Base-by-base conservation (phyloP, 106 monocot genomes). In the Dioscorea zingiberensis region DNA sequence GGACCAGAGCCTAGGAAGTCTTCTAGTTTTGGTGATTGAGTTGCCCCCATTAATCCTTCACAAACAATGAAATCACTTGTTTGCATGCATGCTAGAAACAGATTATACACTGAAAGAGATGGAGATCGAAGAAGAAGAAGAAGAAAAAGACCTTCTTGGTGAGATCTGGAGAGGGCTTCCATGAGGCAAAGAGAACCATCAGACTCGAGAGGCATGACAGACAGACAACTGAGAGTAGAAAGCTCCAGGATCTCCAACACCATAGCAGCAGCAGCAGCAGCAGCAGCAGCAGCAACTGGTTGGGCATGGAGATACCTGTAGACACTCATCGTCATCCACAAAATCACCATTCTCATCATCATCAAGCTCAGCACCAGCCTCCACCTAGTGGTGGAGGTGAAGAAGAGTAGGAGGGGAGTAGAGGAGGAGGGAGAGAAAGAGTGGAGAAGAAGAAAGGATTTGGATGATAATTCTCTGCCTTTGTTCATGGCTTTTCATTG, bases 161-260 rank as follows among this genome's bases (percentile, higher is more conserved):
- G 85, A 53, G 88, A 83, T 66, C 85, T 77, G 30, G 26, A 71
- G 73, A 87, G 76, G 8, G 90, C 84, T 86, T 97, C 97, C 97
- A 98, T 92, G 81, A 86, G 63, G 77, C 97, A 97, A 46, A 97
- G 92, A 67, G 97, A 88, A 13, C 97, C 97, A 76, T 98, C 92
- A 69, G 97, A 98, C 64, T 93, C 93, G 62, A 98, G 71, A 5
- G 97, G 97, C 88, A 93, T 88, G 64, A 77, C 71, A 54, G n/a
- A n/a, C n/a, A n/a, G 88, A 74, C 25, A 93, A 26, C 24, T 86
- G 83, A 18, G 89, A 72, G 61, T 81, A 89, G 65, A 81, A 74
- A 0, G 55, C 69, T 9, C 69, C 78, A 59, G 83, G 76, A 1
- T 80, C 81, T 18, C 69, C 85, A 55, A 68, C 75, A n/a, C 78